phyloP scores from a whole-genome alignment of 2,329 filamentous ascomycete species.

The Trichoderma simmonsii region DNA sequence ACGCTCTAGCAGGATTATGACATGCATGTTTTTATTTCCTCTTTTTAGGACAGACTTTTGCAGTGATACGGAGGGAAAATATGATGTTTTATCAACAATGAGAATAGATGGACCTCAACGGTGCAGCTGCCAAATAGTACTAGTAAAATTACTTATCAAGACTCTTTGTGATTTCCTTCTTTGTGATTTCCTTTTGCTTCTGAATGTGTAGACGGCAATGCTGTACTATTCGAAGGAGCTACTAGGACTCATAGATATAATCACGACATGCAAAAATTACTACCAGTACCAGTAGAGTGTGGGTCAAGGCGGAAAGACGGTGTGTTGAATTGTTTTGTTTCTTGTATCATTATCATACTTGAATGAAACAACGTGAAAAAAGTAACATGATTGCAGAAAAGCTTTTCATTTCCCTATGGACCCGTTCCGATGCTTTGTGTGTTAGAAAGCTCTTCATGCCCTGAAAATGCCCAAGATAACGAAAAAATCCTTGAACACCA shows the following conservation, averaged over 20 bases:
- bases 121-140: not conserved
- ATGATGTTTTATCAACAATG: not conserved
- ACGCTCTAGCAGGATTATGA: slow-evolving; percentile 14
- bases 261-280: not conserved
- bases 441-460: slow-evolving; percentile 36
- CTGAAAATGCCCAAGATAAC: slow-evolving; percentile 33
- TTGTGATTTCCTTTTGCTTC: not conserved
- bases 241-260: not conserved
- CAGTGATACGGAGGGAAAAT: not conserved
- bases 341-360: slow-evolving; percentile 20
- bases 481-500: slow-evolving; percentile 40
- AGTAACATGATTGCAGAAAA: slow-evolving; percentile 31
- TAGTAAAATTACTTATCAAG: not conserved
- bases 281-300: not conserved
- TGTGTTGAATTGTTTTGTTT: slow-evolving; percentile 16
- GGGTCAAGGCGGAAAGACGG: not conserved
- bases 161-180: not conserved
- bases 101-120: not conserved
- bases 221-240: not conserved
- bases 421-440: slow-evolving; percentile 38
- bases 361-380: slow-evolving; percentile 25
- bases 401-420: slow-evolving; percentile 38
- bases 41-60: slow-evolving; percentile 15
- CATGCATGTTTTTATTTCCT: slow-evolving; percentile 13
- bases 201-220: not conserved